Evolutionary conservation across 257 asterid genomes (phyloP), one percentile per base, ranked within the genome.

Genomic region (Anisodus acutangulus): DNA sequence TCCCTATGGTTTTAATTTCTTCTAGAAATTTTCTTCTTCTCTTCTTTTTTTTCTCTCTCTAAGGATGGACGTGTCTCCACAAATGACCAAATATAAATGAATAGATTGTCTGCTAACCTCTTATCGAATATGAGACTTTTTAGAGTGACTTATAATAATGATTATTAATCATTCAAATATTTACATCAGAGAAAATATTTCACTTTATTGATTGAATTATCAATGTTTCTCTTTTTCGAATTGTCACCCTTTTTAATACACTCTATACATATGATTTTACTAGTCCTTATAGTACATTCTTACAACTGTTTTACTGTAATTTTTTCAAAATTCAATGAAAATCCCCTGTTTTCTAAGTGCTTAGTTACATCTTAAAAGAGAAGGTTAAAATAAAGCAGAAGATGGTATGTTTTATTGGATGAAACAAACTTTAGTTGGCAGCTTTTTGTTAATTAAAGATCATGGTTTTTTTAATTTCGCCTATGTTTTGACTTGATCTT

Each of bases 101-200:
- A 74, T 51, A 74, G 62, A 74, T 74, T 19, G 62, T 49, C 62
- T 74, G 63, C 62, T 74, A 49, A 74, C 81, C 22, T 45, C 81
- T 74, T 12, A 74, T 49, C 81, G 1, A 85, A 45, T 83, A 86
- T 85, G 82, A 89, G 88, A 85, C 83, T 83, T 85, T 84, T 53
- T 68, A 72, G 60, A 82, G 89, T 85, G 90, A 91, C 74, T 63
- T 88, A 83, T 89, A 89, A 89, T 91, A 91, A 89, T 90, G 87
- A 91, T 86, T 85, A 89, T 86, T 62, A 31, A 83, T 86, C 51
- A 74, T 85, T 45, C 66, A 59, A 59, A n/a, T 6, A 59, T 17
- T 59, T 59, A 59, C 66, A 59, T 17, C 66, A 59, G 31, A 59
- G 16, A 17, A 59, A 59, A 15, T 31, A 67, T 31, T 68, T 13